A percentile compares a stretch with the other conserved stretches of the same genome.
phyloP scores from a whole-genome alignment of 1,284 basidiomycete genomes.

The Ganoderma meredithae region DNA sequence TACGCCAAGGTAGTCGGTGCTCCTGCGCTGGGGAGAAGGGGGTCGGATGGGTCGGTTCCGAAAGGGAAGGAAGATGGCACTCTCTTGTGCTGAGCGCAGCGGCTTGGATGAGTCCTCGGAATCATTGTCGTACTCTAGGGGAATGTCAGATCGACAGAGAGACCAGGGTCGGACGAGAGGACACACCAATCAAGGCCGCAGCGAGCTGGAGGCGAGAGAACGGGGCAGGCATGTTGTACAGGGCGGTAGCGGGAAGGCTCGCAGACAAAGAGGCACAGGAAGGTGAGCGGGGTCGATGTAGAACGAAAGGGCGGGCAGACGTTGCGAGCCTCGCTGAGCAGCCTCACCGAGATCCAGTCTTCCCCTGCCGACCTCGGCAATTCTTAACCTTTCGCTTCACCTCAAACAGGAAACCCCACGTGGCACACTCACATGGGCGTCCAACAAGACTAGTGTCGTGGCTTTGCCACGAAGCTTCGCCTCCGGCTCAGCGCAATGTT shows the following conservation, averaged over 20 bases:
- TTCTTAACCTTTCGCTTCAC: background rate
- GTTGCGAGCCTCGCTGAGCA: background rate
- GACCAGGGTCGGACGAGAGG: background rate
- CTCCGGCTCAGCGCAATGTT: too few relatives aligned
- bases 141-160: conserved; percentile 7
- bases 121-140: conserved; percentile 85
- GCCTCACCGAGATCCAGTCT: too few relatives aligned
- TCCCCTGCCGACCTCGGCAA: background rate
- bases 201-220: conserved; percentile 85
- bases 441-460: background rate
- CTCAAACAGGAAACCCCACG: background rate
- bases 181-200: conserved; percentile 77
- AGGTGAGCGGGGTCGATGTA: background rate
- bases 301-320: background rate
- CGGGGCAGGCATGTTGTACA: conserved; percentile 37
- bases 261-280: background rate
- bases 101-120: conserved; percentile 64
- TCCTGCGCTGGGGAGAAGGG: conserved; percentile 50
- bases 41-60: conserved; percentile 55
- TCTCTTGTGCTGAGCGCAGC: conserved; percentile 75
- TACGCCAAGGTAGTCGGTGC: conserved; percentile 72
- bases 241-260: background rate
- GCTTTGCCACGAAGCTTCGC: too few relatives aligned
- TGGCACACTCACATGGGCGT: conserved; percentile 5
- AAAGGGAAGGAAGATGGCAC: conserved; percentile 81